Percentiles rank a stretch among this genome's conserved stretches.
Conservation (phyloP, 495 filamentous ascomycete genomes). For the Daldinia decipiens region DNA sequence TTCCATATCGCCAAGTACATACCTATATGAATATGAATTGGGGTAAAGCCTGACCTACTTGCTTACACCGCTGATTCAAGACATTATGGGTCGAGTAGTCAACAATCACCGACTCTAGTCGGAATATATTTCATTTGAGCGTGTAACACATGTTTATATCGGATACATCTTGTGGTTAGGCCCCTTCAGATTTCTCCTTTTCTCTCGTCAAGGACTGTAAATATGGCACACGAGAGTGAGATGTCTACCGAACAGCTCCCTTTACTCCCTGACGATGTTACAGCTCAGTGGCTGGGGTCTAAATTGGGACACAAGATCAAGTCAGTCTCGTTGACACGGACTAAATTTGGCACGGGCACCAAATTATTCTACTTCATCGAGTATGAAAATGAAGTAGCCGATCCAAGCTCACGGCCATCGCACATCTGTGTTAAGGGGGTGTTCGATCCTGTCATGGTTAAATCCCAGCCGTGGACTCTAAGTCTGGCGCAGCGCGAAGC, state of each 20-base stretch:
- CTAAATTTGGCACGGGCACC: conserved; percentile 47
- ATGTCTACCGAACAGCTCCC: conserved; percentile 36
- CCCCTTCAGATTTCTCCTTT: neutral
- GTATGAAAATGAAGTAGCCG: conserved; percentile 41
- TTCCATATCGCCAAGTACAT: neutral
- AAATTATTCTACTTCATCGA: conserved; percentile 48
- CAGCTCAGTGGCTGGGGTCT: conserved; percentile 54
- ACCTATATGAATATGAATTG: neutral
- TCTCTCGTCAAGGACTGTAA: neutral
- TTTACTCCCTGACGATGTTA: conserved; percentile 52
- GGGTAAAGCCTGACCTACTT: neutral
- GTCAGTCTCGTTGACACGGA: conserved; percentile 42
- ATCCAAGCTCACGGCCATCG: conserved; percentile 32
- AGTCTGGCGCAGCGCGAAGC: conserved; percentile 50
- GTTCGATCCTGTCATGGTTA: conserved; percentile 48
- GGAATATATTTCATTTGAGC: neutral
- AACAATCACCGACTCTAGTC: neutral
- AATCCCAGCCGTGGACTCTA: conserved; percentile 48
- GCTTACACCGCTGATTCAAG: neutral
- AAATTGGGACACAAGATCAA: conserved; percentile 48
- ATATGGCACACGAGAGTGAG: conserved; percentile 16
- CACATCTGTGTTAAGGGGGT: conserved; percentile 51
- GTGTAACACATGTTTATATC: neutral
- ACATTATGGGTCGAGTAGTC: neutral
- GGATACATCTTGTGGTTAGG: neutral